A percentile compares a stretch with the other conserved stretches of the same genome.
phyloP scores from a whole-genome alignment of 805 yeast genomes.

The Tanozyma kutaoensis region DNA sequence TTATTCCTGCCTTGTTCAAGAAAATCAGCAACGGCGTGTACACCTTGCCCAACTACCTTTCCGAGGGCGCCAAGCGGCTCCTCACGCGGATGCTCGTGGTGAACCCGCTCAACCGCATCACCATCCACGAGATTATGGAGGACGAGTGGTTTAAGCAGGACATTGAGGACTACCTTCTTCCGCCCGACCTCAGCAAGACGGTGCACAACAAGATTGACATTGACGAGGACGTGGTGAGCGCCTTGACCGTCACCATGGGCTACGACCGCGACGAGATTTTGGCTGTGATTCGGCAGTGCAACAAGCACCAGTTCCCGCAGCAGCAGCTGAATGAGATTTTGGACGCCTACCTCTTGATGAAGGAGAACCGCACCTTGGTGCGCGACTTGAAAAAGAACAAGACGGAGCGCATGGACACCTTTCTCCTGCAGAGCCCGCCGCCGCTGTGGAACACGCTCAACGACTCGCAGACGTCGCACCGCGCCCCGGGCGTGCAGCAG shows the following conservation, averaged over 20 bases:
- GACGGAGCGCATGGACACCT: conserved; percentile 41
- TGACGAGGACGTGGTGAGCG: conserved; percentile 65
- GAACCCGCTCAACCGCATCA: conserved; percentile 85
- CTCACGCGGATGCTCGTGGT: conserved; percentile 88
- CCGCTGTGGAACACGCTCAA: conserved; percentile 24
- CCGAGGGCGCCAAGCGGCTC: conserved; percentile 73
- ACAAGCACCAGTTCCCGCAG: conserved; percentile 14
- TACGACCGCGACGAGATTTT: conserved; percentile 74
- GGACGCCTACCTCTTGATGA: conserved; percentile 75
- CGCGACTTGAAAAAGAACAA: conserved; percentile 46
- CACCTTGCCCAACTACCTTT: conserved; percentile 75
- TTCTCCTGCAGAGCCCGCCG: conserved; percentile 50
- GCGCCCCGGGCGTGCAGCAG: conserved; percentile 30
- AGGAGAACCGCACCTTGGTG: conserved; percentile 62
- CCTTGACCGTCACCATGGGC: conserved; percentile 76
- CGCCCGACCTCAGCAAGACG: conserved; percentile 32
- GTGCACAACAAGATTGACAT: conserved; percentile 31
- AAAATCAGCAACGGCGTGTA: conserved; percentile 89
- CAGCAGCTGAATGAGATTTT: conserved; percentile 54
- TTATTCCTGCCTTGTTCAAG: conserved; percentile 87
- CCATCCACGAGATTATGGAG: conserved; percentile 83
- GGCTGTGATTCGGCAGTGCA: conserved; percentile 51
- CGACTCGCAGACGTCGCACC: conserved; percentile 10
- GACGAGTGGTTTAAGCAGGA: conserved; percentile 87
- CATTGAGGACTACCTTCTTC: conserved; percentile 67